These are phyloP conservation scores for Neurospora hispaniola DNA, from an alignment of 495 filamentous ascomycete species.

Conservation along the genomic window DNA sequence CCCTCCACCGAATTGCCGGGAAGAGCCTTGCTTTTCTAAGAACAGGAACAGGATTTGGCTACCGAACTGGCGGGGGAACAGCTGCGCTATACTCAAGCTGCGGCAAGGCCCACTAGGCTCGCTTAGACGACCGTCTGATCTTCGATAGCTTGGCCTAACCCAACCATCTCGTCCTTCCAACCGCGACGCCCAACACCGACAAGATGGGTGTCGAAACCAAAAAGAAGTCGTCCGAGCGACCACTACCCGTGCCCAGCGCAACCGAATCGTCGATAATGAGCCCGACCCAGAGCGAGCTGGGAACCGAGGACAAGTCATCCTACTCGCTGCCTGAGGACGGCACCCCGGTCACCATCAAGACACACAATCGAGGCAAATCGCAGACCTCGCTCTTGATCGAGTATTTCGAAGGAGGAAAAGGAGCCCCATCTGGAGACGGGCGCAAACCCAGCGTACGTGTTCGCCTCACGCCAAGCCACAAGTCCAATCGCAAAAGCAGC, in stretches of 20 bases:
- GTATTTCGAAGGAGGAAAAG: constrained; percentile 88
- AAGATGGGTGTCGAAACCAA: constrained; percentile 61
- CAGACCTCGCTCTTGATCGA: constrained; percentile 95
- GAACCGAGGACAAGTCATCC: constrained; percentile 48
- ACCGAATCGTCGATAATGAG: constrained; percentile 52
- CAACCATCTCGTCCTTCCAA: background rate
- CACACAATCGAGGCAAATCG: constrained; percentile 57
- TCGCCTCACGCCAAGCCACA: constrained; percentile 71
- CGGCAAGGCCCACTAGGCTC: constrained; percentile 4
- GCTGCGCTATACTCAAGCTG: constrained; percentile 12
- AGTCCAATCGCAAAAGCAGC: constrained; percentile 29
- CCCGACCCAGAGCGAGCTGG: constrained; percentile 51
- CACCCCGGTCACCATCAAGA: constrained; percentile 79
- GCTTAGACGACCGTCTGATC: constrained; percentile 1
- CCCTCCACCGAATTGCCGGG: constrained; percentile 3
- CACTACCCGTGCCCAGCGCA: constrained; percentile 70
- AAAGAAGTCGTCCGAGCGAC: constrained; percentile 42
- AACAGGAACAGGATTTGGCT: constrained; percentile 18
- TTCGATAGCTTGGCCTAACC: background rate
- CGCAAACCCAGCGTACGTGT: constrained; percentile 88
- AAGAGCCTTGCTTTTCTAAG: constrained; percentile 11
- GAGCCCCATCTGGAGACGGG: constrained; percentile 32
- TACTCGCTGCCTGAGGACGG: constrained; percentile 96
- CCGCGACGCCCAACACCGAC: constrained; percentile 7
- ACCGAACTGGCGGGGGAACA: constrained; percentile 9